These are phyloP conservation scores for Candida multigemmis DNA, from an alignment of 805 yeast genomes.

Conservation along the genomic window DNA sequence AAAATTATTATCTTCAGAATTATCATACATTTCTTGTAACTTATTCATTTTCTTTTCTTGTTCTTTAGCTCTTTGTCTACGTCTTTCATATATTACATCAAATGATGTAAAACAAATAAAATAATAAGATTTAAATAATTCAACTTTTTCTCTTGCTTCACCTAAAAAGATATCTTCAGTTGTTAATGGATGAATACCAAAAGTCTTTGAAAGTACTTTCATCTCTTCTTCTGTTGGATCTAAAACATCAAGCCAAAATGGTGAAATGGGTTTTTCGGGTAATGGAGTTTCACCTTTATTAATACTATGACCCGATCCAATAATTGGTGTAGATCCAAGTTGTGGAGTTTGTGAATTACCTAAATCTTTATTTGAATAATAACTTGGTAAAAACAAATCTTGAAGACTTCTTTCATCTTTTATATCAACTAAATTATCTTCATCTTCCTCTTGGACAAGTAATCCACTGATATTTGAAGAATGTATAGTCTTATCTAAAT, in stretches of 20 bases:
- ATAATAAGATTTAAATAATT: constrained; percentile 82
- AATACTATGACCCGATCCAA: too few species aligned
- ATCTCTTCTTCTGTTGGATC: constrained; percentile 96
- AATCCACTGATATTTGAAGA: constrained; percentile 83
- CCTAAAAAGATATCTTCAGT: constrained; percentile 92
- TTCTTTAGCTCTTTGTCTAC: constrained; percentile 41
- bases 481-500: constrained; percentile 81
- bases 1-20: constrained; percentile 7
- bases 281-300: constrained; percentile 1
- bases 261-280: constrained; percentile 8
- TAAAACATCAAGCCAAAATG: constrained; percentile 79
- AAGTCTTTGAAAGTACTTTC: constrained; percentile 83
- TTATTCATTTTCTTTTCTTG: constrained; percentile 30
- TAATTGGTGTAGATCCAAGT: too few species aligned
- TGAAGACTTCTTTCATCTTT: constrained; percentile 6
- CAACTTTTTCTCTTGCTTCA: constrained; percentile 93
- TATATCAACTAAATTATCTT: constrained; percentile 2
- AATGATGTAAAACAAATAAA: constrained; percentile 71
- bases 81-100: constrained; percentile 63
- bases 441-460: constrained; percentile 11
- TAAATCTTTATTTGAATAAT: too few species aligned
- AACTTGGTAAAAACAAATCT: constrained; percentile 17
- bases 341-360: too few species aligned
- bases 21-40: constrained; percentile 26
- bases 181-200: constrained; percentile 93